phyloP scores from a whole-genome alignment of 2,329 filamentous ascomycete genomes.

The Blastomyces emzantsi region DNA sequence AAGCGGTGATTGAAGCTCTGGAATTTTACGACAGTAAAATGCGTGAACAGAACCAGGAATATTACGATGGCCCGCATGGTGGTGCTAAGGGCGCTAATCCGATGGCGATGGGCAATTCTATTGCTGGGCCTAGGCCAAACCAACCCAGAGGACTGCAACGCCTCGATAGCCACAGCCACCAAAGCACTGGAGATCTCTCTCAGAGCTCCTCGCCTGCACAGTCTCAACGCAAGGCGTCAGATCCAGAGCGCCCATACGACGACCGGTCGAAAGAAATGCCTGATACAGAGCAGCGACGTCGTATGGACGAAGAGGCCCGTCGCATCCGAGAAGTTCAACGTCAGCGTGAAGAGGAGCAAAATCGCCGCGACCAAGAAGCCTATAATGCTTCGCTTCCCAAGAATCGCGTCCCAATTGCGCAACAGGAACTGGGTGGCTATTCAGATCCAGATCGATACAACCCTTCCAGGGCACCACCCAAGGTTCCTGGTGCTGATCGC shows the following conservation, averaged over 20 bases:
- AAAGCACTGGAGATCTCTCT: slow-evolving; percentile 23
- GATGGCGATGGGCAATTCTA: slow-evolving; percentile 45
- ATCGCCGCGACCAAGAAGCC: slow-evolving; percentile 67
- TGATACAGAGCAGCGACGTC: slow-evolving; percentile 40
- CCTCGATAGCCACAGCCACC: slow-evolving; percentile 36
- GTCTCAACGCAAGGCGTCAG: slow-evolving; percentile 44
- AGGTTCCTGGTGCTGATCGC: slow-evolving; percentile 53
- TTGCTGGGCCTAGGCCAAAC: slow-evolving; percentile 58
- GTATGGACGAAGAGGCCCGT: slow-evolving; percentile 47
- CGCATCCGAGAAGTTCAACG: slow-evolving; percentile 30
- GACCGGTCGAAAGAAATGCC: slow-evolving; percentile 51
- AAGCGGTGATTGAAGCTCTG: slow-evolving; percentile 60
- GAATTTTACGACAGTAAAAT: slow-evolving; percentile 62
- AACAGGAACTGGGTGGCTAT: slow-evolving; percentile 79
- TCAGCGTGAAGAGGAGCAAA: slow-evolving; percentile 48
- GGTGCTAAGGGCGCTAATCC: slow-evolving; percentile 34
- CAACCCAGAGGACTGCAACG: slow-evolving; percentile 43
- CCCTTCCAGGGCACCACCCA: slow-evolving; percentile 73
- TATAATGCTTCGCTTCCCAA: slow-evolving; percentile 88
- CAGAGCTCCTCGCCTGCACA: slow-evolving; percentile 27
- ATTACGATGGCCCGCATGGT: slow-evolving; percentile 55
- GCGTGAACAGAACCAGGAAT: slow-evolving; percentile 53
- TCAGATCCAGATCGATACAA: slow-evolving; percentile 62
- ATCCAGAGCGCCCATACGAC: slow-evolving; percentile 45
- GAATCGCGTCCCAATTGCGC: slow-evolving; percentile 66